These are phyloP conservation scores for Cercospora sp. DNA, from an alignment of 2,329 filamentous ascomycete genomes.

Conservation along the genomic window DNA sequence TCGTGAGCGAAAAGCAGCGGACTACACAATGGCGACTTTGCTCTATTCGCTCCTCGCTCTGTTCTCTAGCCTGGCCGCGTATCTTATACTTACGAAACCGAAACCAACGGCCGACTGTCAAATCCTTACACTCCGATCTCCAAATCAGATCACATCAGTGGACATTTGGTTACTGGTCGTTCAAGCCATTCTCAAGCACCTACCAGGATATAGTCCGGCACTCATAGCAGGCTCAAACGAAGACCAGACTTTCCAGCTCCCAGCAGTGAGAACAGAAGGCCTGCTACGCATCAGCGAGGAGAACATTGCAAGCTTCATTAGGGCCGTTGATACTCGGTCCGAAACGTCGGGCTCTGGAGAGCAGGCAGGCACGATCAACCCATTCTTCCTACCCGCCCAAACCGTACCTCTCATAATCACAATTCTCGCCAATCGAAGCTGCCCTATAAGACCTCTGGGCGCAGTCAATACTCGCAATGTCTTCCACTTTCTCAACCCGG, in stretches of 20 bases:
- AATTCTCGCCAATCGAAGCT: conserved; percentile 17
- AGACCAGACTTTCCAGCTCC: background rate
- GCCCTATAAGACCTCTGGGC: conserved; percentile 23
- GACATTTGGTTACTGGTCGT: conserved; percentile 9
- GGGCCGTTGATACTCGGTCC: background rate
- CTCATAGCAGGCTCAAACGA: background rate
- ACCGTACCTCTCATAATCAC: conserved; percentile 20
- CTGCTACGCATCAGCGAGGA: conserved; percentile 5
- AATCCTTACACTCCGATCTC: background rate
- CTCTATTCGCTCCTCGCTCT: background rate
- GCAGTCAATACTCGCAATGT: conserved; percentile 25
- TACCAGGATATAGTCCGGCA: conserved; percentile 8
- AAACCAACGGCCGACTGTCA: background rate
- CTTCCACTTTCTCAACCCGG: conserved; percentile 17
- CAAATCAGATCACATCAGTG: conserved; percentile 11
- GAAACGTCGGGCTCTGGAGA: background rate
- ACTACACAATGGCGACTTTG: background rate
- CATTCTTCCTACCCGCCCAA: conserved; percentile 18
- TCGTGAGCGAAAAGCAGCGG: too few relatives aligned
- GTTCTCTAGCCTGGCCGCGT: background rate
- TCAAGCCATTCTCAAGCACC: conserved; percentile 9
- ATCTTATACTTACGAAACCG: background rate
- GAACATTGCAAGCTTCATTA: conserved; percentile 7
- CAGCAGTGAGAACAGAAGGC: conserved; percentile 13
- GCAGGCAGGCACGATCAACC: background rate